Percentiles rank a stretch among this genome's conserved stretches.
Evolutionary conservation across 148 eudicot species (phyloP).

Genomic region (Simmondsia chinensis): DNA sequence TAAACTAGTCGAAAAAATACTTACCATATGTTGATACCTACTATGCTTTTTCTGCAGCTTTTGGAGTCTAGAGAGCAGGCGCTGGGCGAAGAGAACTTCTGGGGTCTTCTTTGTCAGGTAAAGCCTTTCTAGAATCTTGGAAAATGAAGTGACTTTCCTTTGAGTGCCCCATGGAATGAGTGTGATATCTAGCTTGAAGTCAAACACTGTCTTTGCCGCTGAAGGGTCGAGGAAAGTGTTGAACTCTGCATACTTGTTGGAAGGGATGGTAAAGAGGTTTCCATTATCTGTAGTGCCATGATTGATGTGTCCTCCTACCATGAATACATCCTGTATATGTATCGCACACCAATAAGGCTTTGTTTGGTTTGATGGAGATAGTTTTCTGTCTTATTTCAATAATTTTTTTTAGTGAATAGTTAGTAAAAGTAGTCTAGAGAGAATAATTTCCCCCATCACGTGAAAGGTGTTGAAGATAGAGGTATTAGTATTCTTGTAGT

Average conservation of each 20-base stretch:
- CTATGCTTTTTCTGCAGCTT: constrained; percentile 27
- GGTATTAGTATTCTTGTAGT: too few species aligned
- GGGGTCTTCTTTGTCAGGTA: constrained; percentile 34
- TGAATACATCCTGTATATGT: constrained; percentile 68
- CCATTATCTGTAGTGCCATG: constrained; percentile 24
- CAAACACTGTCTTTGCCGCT: constrained; percentile 61
- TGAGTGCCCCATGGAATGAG: constrained; percentile 58
- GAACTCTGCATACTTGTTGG: constrained; percentile 54
- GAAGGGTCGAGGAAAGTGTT: constrained; percentile 84
- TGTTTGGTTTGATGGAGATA: too few species aligned
- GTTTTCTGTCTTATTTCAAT: too few species aligned
- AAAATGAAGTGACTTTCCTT: constrained; percentile 26
- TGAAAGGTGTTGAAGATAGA: too few species aligned
- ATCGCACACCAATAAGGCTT: too few species aligned
- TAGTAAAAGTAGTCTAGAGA: too few species aligned
- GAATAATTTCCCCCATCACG: too few species aligned
- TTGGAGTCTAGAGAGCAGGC: constrained; percentile 37
- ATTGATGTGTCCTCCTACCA: constrained; percentile 65
- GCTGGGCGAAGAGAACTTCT: constrained; percentile 38
- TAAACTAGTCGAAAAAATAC: background rate
- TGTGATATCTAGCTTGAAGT: constrained; percentile 44
- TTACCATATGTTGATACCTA: constrained; percentile 79
- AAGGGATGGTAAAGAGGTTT: constrained; percentile 48
- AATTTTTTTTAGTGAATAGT: too few species aligned
- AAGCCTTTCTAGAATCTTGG: constrained; percentile 22